Evolutionary conservation across 2,329 filamentous ascomycete genomes (phyloP), one percentile per base, ranked within the genome.

Genomic region (Cryoendolithus antarcticus): DNA sequence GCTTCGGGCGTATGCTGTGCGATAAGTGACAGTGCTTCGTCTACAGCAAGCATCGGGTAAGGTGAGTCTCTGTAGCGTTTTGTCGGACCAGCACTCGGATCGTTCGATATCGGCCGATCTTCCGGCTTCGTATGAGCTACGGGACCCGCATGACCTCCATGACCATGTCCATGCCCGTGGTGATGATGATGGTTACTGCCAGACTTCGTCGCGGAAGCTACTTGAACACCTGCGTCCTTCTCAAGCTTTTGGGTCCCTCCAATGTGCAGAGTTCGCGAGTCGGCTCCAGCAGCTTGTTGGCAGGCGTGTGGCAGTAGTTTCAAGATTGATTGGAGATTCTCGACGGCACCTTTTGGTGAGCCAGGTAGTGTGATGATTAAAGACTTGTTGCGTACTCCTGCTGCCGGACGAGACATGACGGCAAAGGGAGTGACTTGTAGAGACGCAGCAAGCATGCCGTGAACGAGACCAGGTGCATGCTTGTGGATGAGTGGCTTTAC

Each of bases 231-330:
- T 9, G 86, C 86, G 4, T 95, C 86, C 9, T 75, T 68, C 58
- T 96, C 91, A 0, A 96, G 71, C 55, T 82, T 86, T 64, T 82
- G 77, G 0, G 89, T 69, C 1, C 91, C 89, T 2, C 86, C 86
- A 1, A 71, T 69, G 59, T 98, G 91, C 4, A 95, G 63, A 1
- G 66, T 60, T 49, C 91, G 74, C 1, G 91, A 96, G 54, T 93
- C 77, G 9, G 75, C 78, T 1, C 89, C 91, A 0, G 82, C 77
- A 21, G 85, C 83, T 64, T 96, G 89, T 6, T 82, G 65, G 50
- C 91, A 98, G n/a, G 91, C 91, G 62, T 98, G 91, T 0, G 89
- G 88, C 4, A 98, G 64, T n/a, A 89, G 77, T 56, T 86, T 93
- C 45, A 98, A 66, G 5, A 98, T 70, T 1, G 88, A 80, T 54